Evolutionary conservation across 2,329 filamentous ascomycete genomes (phyloP), one percentile per base, ranked within the genome.

Genomic region (Fusarium chaquense): DNA sequence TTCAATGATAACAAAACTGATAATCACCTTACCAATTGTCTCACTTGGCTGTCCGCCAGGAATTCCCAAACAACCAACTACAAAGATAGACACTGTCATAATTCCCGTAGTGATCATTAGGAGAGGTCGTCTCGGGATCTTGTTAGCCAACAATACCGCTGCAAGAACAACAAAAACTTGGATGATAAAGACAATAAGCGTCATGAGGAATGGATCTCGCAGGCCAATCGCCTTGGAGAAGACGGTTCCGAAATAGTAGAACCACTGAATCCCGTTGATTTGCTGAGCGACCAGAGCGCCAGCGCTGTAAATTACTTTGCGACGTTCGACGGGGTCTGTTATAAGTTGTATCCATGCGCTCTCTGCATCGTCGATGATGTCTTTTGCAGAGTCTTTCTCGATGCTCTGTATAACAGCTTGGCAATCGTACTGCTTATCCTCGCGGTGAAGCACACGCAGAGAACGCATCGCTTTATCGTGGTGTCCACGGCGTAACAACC

Each of bases 181-280:
- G 7, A 84, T 77, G 20, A 82, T 74, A 73, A 80, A 80, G 26
- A 80, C 80, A 33, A 83, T 82, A 15, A 81, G 76, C 2, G 76
- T 79, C 71, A 83, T 82, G 7, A 79, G 73, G 58, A 82, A 83
- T 0, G 82, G 81, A 16, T 83, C 77, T 0, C 62, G 64, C 4
- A 83, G 65, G 0, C 82, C 81, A 49, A 84, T 83, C 3, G 78
- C 75, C 67, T 83, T 74, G 24, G 79, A 76, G 63, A 84, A 83
- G 32, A 83, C 78, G 2, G 79, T 80, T 3, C 81, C 81, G 33
- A 80, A 83, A 51, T 78, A 79, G 72, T 83, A 83, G 69, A 82
- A 83, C 75, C 80, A 84, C 49, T 82, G 80, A 54, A 84, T 84
- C 22, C 83, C 82, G 75, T 82, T 82, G 75, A 85, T 82, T 74